Conservation (phyloP, 352 stramenopile genomes). For the Globisporangium rhizosaccharum region DNA sequence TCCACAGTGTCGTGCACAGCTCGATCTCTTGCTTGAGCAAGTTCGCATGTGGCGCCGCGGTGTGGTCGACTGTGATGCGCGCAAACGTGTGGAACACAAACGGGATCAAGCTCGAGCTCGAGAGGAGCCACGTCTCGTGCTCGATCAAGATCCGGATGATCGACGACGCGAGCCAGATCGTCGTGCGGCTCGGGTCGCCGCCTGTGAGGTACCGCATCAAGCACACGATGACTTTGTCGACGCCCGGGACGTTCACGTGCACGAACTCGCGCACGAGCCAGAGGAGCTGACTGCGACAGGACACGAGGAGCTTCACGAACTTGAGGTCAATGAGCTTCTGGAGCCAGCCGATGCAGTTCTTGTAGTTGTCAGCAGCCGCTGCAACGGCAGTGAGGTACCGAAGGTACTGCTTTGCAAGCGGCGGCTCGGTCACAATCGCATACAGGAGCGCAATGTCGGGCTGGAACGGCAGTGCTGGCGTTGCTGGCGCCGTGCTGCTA, state of each 20-base stretch:
- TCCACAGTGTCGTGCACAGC: conserved; percentile 71
- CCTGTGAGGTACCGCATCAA: conserved; percentile 69
- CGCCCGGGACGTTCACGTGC: conserved; percentile 55
- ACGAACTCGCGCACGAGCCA: conserved; percentile 80
- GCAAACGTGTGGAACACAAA: conserved; percentile 82
- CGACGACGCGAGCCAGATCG: conserved; percentile 70
- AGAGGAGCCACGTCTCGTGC: conserved; percentile 72
- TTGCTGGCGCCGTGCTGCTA: not conserved
- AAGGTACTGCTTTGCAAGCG: conserved; percentile 69
- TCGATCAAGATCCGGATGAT: conserved; percentile 76
- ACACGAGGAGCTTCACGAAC: conserved; percentile 71
- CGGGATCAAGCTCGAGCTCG: conserved; percentile 63
- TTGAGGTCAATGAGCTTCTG: conserved; percentile 83
- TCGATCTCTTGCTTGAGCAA: conserved; percentile 79
- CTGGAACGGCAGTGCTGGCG: conserved; percentile 53
- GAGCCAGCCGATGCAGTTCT: conserved; percentile 68
- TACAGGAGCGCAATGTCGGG: conserved; percentile 78
- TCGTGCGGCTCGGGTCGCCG: conserved; percentile 63
- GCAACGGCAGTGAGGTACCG: conserved; percentile 64
- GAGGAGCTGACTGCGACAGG: conserved; percentile 69
- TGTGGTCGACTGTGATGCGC: conserved; percentile 66
- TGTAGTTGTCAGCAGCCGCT: conserved; percentile 46
- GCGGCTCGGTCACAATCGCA: conserved; percentile 63
- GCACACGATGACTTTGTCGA: conserved; percentile 74
- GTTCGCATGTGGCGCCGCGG: conserved; percentile 33